Evolutionary conservation across 1,284 basidiomycete genomes (phyloP), one percentile per base, ranked within the genome.

Genomic region (Moniliophthora roreri): DNA sequence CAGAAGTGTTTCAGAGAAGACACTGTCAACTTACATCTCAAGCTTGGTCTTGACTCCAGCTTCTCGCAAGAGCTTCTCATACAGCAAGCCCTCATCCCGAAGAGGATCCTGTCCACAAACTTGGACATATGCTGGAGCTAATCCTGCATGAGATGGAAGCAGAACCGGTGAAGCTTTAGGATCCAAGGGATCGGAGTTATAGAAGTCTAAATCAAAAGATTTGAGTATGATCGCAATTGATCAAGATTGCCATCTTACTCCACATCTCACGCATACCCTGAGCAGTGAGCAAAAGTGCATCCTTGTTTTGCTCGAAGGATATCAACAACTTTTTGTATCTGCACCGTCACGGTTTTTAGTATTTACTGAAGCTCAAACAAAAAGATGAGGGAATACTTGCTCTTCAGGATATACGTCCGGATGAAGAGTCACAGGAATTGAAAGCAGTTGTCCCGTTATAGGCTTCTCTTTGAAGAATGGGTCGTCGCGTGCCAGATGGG

Each of bases 61-160:
- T 35, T 53, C 48, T 41, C 44, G 35, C 37, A 57, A 32, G 23
- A 57, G 38, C n/a, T 48, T 50, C 42, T 54, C 52, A 37, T 57
- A 57, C 3, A 57, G 45, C 15, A 57, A 34, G 0, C 52, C 56
- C 36, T 57, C 56, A 36, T 57, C 56, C 16, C 56, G 56, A 36
- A 57, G 38, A 16, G 56, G 56, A 41, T 57, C 56, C 2, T 54
- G 50, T 34, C 56, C 56, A 52, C 52, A 54, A 18, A 57, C 36
- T 38, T 54, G 56, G 8, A 57, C 9, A 34, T 51, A 49, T 9
- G 48, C 50, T 8, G 52, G 56, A 32, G 56, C 52, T 8, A 52
- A 32, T n/a, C 52, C 52, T 16, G 38, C 39, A 41, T 51, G 55
- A 32, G 49, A 23, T 8, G 48, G 34, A 4, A 57, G 41, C 9